These are phyloP conservation scores for Lolium perenne DNA, from an alignment of 176 grass and related monocot genomes.

Conservation along the genomic window DNA sequence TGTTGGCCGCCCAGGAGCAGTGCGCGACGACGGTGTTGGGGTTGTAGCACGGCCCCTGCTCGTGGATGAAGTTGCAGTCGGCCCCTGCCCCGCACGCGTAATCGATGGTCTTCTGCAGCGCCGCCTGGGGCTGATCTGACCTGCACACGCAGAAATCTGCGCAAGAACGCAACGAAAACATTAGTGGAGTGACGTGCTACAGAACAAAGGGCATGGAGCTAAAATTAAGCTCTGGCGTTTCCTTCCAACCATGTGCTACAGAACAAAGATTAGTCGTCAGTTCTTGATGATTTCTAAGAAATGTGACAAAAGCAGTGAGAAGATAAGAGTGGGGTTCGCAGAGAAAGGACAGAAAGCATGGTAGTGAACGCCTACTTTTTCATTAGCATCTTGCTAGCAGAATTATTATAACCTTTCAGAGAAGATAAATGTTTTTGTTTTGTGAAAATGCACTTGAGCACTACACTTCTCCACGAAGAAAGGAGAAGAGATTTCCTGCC, in stretches of 20 bases:
- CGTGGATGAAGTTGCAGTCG: conserved; percentile 64
- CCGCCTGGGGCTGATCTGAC: conserved; percentile 52
- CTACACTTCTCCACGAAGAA: not conserved
- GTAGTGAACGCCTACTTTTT: not conserved
- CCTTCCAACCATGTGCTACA: too few species aligned
- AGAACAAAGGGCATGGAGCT: not conserved
- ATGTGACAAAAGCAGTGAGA: conserved; percentile 24
- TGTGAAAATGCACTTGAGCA: not conserved
- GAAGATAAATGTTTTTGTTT: not conserved
- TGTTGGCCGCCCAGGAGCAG: conserved; percentile 96
- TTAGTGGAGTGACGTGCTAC: not conserved
- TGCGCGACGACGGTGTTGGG: conserved; percentile 72
- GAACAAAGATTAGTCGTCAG: not conserved
- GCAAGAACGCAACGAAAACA: not conserved
- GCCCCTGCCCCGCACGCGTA: conserved; percentile 92
- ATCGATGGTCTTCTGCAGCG: conserved; percentile 91
- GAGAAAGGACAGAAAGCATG: not conserved
- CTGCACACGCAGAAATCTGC: conserved; percentile 95
- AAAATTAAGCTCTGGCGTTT: not conserved
- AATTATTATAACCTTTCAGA: not conserved
- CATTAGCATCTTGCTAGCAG: not conserved
- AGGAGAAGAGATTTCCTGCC: not conserved
- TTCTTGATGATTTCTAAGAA: not conserved
- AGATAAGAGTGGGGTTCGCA: conserved; percentile 12
- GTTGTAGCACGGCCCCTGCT: conserved; percentile 76